These are phyloP conservation scores for Phytopythium sindhum DNA, from an alignment of 352 stramenopile species.

Conservation along the genomic window DNA sequence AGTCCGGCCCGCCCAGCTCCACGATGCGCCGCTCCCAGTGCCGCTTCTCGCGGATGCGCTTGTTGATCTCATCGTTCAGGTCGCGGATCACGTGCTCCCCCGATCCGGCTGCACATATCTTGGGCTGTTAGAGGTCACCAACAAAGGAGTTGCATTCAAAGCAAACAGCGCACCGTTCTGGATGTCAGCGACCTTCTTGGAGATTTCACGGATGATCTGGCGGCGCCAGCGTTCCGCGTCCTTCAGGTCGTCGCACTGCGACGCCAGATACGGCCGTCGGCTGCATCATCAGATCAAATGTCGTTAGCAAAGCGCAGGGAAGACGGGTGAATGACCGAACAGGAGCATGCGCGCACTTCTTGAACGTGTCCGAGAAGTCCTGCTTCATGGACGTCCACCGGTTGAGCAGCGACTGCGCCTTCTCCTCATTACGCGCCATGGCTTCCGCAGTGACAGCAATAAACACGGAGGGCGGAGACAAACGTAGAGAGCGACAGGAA, in stretches of 20 bases:
- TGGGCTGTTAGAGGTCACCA: background rate
- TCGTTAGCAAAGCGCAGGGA: background rate
- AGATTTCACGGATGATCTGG: conserved; percentile 95
- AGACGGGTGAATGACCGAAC: background rate
- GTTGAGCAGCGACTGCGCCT: conserved; percentile 97
- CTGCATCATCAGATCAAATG: conserved; percentile 16
- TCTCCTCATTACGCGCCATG: conserved; percentile 99
- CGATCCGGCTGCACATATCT: conserved; percentile 57
- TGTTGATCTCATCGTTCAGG: conserved; percentile 99
- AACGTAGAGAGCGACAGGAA: background rate
- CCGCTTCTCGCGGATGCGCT: conserved; percentile 92
- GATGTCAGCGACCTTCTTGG: conserved; percentile 94
- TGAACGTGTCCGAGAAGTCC: conserved; percentile 84
- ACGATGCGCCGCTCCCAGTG: conserved; percentile 88
- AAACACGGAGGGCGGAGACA: background rate
- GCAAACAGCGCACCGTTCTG: conserved; percentile 84
- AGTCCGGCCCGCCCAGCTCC: conserved; percentile 90
- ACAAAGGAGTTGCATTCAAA: background rate
- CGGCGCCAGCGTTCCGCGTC: conserved; percentile 92
- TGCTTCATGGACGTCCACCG: conserved; percentile 98
- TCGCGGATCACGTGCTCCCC: conserved; percentile 96
- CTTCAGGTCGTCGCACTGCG: conserved; percentile 91
- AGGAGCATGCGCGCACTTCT: conserved; percentile 42
- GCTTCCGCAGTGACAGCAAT: background rate
- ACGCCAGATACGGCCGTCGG: conserved; percentile 91